These are phyloP conservation scores for Crithidia sp. DNA, from an alignment of 208 protist genomes.

Conservation along the genomic window DNA sequence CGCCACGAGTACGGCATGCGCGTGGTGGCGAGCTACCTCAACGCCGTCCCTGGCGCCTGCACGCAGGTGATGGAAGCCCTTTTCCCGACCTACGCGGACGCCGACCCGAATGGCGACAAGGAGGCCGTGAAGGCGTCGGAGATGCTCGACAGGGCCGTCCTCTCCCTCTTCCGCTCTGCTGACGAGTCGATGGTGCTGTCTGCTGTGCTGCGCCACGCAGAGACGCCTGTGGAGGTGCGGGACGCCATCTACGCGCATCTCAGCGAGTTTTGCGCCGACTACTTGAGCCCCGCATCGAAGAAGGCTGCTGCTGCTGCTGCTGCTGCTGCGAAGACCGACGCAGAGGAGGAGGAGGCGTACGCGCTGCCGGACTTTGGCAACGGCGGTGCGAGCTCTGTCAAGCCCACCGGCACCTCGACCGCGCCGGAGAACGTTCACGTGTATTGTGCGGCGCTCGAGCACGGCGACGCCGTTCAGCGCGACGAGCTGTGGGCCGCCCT, in stretches of 20 bases:
- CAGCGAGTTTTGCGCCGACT: slow-evolving; percentile 68
- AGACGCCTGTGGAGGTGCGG: slow-evolving; percentile 64
- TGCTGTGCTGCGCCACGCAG: slow-evolving; percentile 64
- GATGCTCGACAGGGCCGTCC: slow-evolving; percentile 44
- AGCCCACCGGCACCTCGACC: neutral
- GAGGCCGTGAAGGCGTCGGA: slow-evolving; percentile 34
- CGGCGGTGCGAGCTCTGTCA: neutral
- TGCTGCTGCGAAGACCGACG: neutral
- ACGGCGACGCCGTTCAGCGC: slow-evolving; percentile 75
- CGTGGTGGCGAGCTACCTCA: slow-evolving; percentile 80
- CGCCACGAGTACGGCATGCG: slow-evolving; percentile 74
- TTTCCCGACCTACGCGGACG: slow-evolving; percentile 35
- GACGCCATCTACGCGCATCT: slow-evolving; percentile 82
- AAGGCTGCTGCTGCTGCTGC: neutral
- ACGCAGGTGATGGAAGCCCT: slow-evolving; percentile 39
- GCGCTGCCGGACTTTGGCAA: slow-evolving; percentile 77
- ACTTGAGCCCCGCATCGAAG: slow-evolving; percentile 39
- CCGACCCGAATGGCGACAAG: slow-evolving; percentile 25
- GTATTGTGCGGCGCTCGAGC: slow-evolving; percentile 69
- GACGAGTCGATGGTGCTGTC: slow-evolving; percentile 76
- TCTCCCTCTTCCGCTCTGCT: slow-evolving; percentile 37
- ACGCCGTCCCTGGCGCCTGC: slow-evolving; percentile 45
- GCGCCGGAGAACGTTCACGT: slow-evolving; percentile 48
- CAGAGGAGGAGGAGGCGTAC: slow-evolving; percentile 22
- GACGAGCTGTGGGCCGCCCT: slow-evolving; percentile 63